Percentiles rank a stretch among this genome's conserved stretches.
Evolutionary conservation across 129 eudicot genomes (phyloP).

Genomic region (Smallanthus sonchifolius): DNA sequence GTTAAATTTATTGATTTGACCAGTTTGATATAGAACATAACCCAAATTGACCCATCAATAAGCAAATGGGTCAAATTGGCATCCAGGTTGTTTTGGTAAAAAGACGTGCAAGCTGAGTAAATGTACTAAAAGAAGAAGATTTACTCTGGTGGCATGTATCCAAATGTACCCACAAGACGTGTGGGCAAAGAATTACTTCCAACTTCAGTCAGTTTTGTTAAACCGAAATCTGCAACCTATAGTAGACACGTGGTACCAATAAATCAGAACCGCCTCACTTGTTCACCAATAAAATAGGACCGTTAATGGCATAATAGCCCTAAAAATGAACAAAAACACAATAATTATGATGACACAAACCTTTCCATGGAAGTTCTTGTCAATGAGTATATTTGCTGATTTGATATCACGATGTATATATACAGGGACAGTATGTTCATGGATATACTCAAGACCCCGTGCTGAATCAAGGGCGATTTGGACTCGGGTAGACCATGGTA

Average conservation of each 20-base stretch:
- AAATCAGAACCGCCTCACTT: constrained; percentile 10
- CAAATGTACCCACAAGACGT: constrained; percentile 94
- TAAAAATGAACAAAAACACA: background rate
- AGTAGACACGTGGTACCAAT: background rate
- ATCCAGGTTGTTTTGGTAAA: background rate
- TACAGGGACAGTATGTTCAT: constrained; percentile 95
- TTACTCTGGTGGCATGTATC: constrained; percentile 99
- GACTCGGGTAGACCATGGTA: constrained; percentile 83
- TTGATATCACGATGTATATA: constrained; percentile 97
- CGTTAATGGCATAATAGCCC: background rate
- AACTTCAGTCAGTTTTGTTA: constrained; percentile 84
- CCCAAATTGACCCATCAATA: background rate
- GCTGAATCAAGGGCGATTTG: constrained; percentile 98
- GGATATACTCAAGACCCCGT: constrained; percentile 93
- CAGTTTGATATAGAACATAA: background rate
- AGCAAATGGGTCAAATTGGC: background rate
- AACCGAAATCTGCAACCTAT: constrained; percentile 98
- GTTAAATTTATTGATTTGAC: background rate
- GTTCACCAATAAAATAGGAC: background rate
- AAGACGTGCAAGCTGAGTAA: background rate
- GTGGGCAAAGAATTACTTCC: constrained; percentile 73
- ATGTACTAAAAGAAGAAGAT: constrained; percentile 16
- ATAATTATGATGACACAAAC: constrained; percentile 29
- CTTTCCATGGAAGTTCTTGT: constrained; percentile 79
- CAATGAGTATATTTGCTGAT: constrained; percentile 93